Percentiles rank a stretch among this genome's conserved stretches.
Evolutionary conservation across 768 basidiomycete species (phyloP).

Genomic region (Tylopilus balloui): DNA sequence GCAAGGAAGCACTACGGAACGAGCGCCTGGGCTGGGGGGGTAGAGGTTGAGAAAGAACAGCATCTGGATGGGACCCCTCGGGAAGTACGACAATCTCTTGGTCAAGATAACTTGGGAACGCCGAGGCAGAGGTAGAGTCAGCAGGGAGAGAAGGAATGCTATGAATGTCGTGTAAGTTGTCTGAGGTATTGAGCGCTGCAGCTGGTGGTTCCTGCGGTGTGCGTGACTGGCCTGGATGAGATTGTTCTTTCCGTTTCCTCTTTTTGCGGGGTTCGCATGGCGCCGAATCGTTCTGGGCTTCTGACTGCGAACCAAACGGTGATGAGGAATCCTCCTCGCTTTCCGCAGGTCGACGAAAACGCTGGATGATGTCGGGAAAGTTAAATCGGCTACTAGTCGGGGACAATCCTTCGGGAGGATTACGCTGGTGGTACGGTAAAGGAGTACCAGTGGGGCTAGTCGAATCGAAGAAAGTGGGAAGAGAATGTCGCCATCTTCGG

Average conservation of each 20-base stretch:
- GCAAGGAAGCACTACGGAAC: slow-evolving; percentile 37
- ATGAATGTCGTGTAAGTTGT: slow-evolving; percentile 6
- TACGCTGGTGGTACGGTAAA: slow-evolving; percentile 27
- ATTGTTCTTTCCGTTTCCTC: slow-evolving; percentile 16
- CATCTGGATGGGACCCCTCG: background rate
- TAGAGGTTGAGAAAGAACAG: background rate
- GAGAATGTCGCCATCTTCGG: slow-evolving; percentile 26
- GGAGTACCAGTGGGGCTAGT: slow-evolving; percentile 36
- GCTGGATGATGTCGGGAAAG: slow-evolving; percentile 36
- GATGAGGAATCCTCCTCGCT: slow-evolving; percentile 51
- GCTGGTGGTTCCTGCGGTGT: slow-evolving; percentile 12
- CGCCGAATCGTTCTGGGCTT: slow-evolving; percentile 32
- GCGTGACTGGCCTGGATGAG: slow-evolving; percentile 25
- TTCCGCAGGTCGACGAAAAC: slow-evolving; percentile 33
- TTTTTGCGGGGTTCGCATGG: slow-evolving; percentile 13
- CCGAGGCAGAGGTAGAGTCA: slow-evolving; percentile 1
- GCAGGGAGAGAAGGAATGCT: slow-evolving; percentile 1
- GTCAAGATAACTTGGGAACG: background rate
- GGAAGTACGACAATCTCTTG: slow-evolving; percentile 4
- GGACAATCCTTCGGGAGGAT: slow-evolving; percentile 34
- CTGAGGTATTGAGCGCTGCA: slow-evolving; percentile 8
- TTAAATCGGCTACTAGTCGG: slow-evolving; percentile 43
- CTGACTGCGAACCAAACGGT: slow-evolving; percentile 42
- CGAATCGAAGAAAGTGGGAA: slow-evolving; percentile 28
- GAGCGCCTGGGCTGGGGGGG: slow-evolving; percentile 3